phyloP scores from a whole-genome alignment of 2,329 filamentous ascomycete species.

The Aspergillus fructus region DNA sequence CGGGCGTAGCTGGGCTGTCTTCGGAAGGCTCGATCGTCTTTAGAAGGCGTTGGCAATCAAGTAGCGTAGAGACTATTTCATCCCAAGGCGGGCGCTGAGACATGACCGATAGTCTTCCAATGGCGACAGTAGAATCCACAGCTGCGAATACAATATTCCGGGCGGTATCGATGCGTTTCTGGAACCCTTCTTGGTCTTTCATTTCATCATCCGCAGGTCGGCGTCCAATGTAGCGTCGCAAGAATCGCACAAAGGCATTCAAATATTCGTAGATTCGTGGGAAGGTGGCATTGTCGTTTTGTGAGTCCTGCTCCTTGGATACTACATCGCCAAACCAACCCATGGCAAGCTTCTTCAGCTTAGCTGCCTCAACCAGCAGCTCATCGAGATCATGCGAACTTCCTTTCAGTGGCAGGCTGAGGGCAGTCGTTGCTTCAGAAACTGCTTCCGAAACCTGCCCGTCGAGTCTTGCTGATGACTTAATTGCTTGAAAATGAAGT shows the following conservation, averaged over 20 bases:
- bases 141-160: slow-evolving; percentile 41
- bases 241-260: slow-evolving; percentile 39
- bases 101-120: slow-evolving; percentile 40
- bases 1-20: slow-evolving; percentile 16
- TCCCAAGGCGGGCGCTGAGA: slow-evolving; percentile 40
- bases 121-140: slow-evolving; percentile 40
- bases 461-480: slow-evolving; percentile 22
- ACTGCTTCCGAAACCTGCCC: slow-evolving; percentile 21
- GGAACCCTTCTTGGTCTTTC: slow-evolving; percentile 31
- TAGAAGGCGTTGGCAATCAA: slow-evolving; percentile 39
- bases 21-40: slow-evolving; percentile 24
- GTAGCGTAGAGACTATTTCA: slow-evolving; percentile 34
- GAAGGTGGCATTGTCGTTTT: slow-evolving; percentile 20
- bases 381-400: slow-evolving; percentile 44
- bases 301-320: slow-evolving; percentile 20
- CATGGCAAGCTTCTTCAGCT: slow-evolving; percentile 44
- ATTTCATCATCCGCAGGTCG: slow-evolving; percentile 26
- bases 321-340: slow-evolving; percentile 34
- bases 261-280: slow-evolving; percentile 37
- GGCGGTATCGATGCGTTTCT: slow-evolving; percentile 30
- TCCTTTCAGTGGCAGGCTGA: slow-evolving; percentile 40
- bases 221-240: slow-evolving; percentile 42
- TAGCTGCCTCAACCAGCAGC: slow-evolving; percentile 42
- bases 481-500: slow-evolving; percentile 35
- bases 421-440: slow-evolving; percentile 19